Evolutionary conservation across 1,284 basidiomycete species (phyloP).

Genomic region (Marasmius sp.): DNA sequence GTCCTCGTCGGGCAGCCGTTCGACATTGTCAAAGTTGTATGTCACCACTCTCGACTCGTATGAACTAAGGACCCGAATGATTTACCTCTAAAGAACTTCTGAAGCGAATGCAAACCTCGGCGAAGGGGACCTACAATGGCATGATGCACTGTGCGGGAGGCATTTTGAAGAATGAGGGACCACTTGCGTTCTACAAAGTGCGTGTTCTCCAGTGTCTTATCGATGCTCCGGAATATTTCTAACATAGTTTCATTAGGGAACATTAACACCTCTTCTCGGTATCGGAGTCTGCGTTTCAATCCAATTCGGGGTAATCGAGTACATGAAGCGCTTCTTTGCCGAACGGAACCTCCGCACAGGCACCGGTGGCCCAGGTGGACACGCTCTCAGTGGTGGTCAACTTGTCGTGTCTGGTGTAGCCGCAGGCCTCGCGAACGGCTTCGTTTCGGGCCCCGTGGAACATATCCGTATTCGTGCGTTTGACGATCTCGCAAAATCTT

Average conservation of each 20-base stretch:
- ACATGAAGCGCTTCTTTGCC: constrained; percentile 83
- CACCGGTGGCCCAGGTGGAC: constrained; percentile 59
- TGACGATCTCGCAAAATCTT: constrained; percentile 1
- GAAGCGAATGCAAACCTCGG: constrained; percentile 92
- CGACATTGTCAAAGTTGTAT: constrained; percentile 94
- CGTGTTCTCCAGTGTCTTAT: constrained; percentile 12
- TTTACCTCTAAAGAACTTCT: constrained; percentile 14
- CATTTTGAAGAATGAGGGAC: constrained; percentile 90
- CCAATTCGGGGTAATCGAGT: constrained; percentile 93
- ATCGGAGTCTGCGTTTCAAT: constrained; percentile 96
- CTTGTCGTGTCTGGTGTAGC: constrained; percentile 78
- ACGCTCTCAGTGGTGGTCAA: constrained; percentile 60
- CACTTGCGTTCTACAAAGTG: constrained; percentile 95
- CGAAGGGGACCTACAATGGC: constrained; percentile 85
- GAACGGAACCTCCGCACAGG: constrained; percentile 54
- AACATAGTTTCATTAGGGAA: constrained; percentile 61
- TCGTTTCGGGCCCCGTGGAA: constrained; percentile 95
- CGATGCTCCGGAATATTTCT: constrained; percentile 2
- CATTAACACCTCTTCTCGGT: constrained; percentile 88
- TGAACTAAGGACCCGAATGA: constrained; percentile 3
- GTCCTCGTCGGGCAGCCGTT: constrained; percentile 94
- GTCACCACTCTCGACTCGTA: constrained; percentile 28
- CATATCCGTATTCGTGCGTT: constrained; percentile 93
- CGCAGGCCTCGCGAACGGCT: constrained; percentile 88
- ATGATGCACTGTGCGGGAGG: constrained; percentile 88